A percentile compares a stretch with the other conserved stretches of the same genome.
These are phyloP conservation scores for Penicillium sp. DNA, from an alignment of 2,329 filamentous ascomycete species.

Conservation along the genomic window DNA sequence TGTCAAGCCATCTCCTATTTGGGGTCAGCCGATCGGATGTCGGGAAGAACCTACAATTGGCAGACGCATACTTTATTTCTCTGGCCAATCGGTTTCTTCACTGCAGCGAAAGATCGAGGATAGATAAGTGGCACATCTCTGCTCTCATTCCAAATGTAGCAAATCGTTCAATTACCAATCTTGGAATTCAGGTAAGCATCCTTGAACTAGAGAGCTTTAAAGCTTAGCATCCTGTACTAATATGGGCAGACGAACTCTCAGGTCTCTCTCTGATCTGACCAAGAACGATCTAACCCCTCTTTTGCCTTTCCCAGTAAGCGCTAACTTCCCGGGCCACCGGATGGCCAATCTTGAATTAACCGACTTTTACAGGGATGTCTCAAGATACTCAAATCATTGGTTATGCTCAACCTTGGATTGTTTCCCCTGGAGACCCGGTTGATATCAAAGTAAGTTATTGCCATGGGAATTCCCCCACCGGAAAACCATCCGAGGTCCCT, in stretches of 20 bases:
- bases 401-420: background rate
- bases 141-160: slow-evolving; percentile 1
- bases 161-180: background rate
- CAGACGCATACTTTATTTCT: background rate
- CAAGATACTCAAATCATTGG: background rate
- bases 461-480: no score
- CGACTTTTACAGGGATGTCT: background rate
- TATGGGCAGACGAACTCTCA: background rate
- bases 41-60: background rate
- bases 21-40: background rate
- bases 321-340: background rate
- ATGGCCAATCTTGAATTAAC: background rate
- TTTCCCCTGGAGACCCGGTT: background rate
- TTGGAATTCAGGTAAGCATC: background rate
- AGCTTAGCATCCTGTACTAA: background rate
- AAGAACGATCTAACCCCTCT: background rate
- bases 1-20: background rate
- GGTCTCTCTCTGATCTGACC: background rate
- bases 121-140: background rate
- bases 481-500: background rate
- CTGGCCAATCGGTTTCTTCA: background rate
- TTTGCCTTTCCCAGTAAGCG: background rate
- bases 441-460: background rate
- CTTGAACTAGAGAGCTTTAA: background rate
- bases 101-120: background rate